A percentile compares a stretch with the other conserved stretches of the same genome.
Conservation (phyloP, 2,329 filamentous ascomycete species). For the Hypoxylon rubiginosum region DNA sequence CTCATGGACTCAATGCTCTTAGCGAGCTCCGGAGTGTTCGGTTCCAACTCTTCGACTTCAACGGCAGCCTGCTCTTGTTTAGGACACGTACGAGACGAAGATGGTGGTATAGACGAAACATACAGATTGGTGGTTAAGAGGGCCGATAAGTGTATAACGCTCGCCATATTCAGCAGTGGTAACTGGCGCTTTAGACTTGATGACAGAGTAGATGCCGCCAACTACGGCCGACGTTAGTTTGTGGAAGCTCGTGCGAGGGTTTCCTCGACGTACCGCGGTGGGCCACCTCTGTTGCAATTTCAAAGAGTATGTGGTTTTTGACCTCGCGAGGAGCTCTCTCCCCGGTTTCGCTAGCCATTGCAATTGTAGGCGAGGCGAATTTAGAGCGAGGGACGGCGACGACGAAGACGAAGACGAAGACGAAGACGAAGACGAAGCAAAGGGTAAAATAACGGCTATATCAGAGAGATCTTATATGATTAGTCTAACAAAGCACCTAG, state of each 20-base stretch:
- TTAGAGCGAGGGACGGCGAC: constrained; percentile 10
- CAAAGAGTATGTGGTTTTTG: constrained; percentile 95
- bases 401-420: too few relatives aligned
- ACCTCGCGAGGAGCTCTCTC: constrained; percentile 75
- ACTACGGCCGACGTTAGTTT: constrained; percentile 67
- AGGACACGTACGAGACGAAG: constrained; percentile 40
- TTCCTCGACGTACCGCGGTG: constrained; percentile 79
- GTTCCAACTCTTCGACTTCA: constrained; percentile 94
- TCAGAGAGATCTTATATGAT: constrained; percentile 10
- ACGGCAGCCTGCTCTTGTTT: constrained; percentile 79
- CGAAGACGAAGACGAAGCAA: constrained; percentile 2
- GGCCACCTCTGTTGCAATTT: constrained; percentile 96
- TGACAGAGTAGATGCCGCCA: constrained; percentile 97
- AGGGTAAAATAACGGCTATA: constrained; percentile 8
- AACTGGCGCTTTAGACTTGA: constrained; percentile 98
- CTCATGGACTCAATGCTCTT: constrained; percentile 93
- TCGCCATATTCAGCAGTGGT: constrained; percentile 99
- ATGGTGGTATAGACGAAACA: constrained; percentile 50
- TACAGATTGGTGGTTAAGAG: constrained; percentile 91
- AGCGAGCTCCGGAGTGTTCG: constrained; percentile 82
- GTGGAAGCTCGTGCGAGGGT: constrained; percentile 9
- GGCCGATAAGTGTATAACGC: constrained; percentile 93
- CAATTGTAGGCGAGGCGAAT: constrained; percentile 42
- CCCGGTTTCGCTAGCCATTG: constrained; percentile 63
- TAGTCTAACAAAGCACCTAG: constrained; percentile 6